A percentile compares a stretch with the other conserved stretches of the same genome.
Conservation (phyloP, 106 monocot species). For the Dendrobium huoshanense region DNA sequence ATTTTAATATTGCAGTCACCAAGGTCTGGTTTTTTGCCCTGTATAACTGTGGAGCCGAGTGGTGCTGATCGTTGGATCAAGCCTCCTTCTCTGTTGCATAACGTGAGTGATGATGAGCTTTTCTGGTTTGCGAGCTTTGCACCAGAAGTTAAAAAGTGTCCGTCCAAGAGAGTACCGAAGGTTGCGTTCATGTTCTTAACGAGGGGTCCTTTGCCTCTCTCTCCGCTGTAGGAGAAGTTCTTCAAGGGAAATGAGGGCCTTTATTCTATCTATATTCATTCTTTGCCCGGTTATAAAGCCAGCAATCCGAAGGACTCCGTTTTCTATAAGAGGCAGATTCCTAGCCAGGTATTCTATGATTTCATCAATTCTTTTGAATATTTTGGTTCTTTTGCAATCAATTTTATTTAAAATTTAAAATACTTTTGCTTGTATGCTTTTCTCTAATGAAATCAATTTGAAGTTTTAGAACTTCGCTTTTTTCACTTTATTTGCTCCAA, state of each 20-base stretch:
- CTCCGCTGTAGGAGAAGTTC: constrained; percentile 20
- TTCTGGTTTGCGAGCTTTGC: constrained; percentile 15
- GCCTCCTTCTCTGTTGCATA: constrained; percentile 14
- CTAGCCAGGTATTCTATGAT: constrained; percentile 23
- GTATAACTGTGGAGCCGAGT: constrained; percentile 3
- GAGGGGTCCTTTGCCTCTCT: constrained; percentile 20
- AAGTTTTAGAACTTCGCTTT: background rate
- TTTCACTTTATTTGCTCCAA: background rate
- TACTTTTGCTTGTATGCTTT: background rate
- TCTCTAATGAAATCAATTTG: background rate
- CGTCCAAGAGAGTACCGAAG: constrained; percentile 11
- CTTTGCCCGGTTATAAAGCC: constrained; percentile 16
- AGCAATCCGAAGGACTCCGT: constrained; percentile 9
- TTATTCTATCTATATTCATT: constrained; percentile 21
- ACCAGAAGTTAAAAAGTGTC: constrained; percentile 9
- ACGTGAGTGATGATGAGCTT: constrained; percentile 21
- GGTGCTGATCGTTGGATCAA: background rate
- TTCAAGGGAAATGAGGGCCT: constrained; percentile 12
- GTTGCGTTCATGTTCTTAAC: constrained; percentile 27
- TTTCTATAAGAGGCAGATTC: constrained; percentile 29
- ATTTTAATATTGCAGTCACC: background rate
- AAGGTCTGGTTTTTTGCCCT: constrained; percentile 6
- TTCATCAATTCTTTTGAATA: background rate
- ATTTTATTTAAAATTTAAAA: background rate
- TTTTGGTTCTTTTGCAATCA: background rate